A percentile compares a stretch with the other conserved stretches of the same genome.
Conservation (phyloP, 768 basidiomycete genomes). For the Xerocomus potaroensis region DNA sequence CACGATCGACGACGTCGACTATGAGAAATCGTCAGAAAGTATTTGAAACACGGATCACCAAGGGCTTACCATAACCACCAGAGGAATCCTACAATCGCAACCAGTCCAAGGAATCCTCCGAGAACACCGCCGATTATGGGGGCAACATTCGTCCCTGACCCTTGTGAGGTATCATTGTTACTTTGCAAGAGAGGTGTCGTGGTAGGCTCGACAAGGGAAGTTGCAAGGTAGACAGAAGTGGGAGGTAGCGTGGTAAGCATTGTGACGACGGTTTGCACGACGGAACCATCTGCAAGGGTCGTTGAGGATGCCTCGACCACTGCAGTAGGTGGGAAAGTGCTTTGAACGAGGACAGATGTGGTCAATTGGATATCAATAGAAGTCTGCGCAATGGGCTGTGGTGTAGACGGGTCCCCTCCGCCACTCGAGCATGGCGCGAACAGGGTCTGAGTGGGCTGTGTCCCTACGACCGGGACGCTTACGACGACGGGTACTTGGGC, state of each 20-base stretch:
- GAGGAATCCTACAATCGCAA: constrained; percentile 40
- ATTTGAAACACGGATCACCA: constrained; percentile 3
- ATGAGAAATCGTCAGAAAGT: constrained; percentile 6
- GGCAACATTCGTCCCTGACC: constrained; percentile 32
- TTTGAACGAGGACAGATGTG: constrained; percentile 26
- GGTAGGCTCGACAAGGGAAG: constrained; percentile 11
- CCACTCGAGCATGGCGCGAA: constrained; percentile 36
- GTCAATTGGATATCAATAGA: constrained; percentile 11
- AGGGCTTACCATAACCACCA: constrained; percentile 49
- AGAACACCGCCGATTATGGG: constrained; percentile 52
- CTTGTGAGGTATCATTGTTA: constrained; percentile 7
- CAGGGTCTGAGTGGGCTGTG: constrained; percentile 35
- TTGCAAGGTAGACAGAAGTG: constrained; percentile 27
- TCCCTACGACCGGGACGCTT: constrained; percentile 29
- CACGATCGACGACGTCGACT: constrained; percentile 45
- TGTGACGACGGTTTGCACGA: constrained; percentile 35
- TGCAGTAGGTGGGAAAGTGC: constrained; percentile 31
- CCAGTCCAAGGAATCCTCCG: constrained; percentile 50
- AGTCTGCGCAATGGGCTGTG: constrained; percentile 5
- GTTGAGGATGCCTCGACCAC: constrained; percentile 31
- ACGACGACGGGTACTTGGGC: constrained; percentile 41
- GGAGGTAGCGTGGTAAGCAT: constrained; percentile 35
- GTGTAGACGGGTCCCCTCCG: constrained; percentile 9
- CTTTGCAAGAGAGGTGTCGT: constrained; percentile 15
- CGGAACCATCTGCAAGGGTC: constrained; percentile 40